These are phyloP conservation scores for Neopestalotiopsis clavispora DNA, from an alignment of 2,329 filamentous ascomycete species.

Conservation along the genomic window DNA sequence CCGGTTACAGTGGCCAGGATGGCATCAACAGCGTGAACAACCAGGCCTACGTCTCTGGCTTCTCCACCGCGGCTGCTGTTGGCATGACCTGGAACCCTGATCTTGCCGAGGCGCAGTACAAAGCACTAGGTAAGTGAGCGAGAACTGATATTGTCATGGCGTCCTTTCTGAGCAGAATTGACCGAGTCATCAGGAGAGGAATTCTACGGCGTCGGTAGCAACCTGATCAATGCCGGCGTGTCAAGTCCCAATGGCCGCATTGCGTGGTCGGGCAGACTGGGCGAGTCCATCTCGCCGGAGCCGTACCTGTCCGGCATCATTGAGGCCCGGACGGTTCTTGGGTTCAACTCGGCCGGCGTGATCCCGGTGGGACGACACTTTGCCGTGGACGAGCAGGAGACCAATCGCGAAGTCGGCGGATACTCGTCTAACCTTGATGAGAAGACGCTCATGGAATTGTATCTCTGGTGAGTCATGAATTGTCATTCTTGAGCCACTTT, in stretches of 20 bases:
- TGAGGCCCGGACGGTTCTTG: constrained; percentile 5
- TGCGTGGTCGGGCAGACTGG: background rate
- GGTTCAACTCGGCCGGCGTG: constrained; percentile 18
- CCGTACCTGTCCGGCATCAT: constrained; percentile 14
- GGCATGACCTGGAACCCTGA: constrained; percentile 26
- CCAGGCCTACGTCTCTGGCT: constrained; percentile 26
- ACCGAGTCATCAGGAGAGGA: background rate
- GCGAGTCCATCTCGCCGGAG: constrained; percentile 4
- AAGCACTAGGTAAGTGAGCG: constrained; percentile 19
- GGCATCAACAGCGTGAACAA: constrained; percentile 22
- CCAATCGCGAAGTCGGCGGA: constrained; percentile 17
- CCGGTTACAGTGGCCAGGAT: constrained; percentile 16
- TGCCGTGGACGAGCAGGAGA: constrained; percentile 23
- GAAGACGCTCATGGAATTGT: constrained; percentile 30
- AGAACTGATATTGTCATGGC: no score
- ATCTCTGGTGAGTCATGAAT: constrained; percentile 21
- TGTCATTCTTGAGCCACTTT: no score
- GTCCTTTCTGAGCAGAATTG: no score
- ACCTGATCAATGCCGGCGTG: constrained; percentile 22
- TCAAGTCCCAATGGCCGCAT: constrained; percentile 19
- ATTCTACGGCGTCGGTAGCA: constrained; percentile 14
- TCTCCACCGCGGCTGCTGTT: constrained; percentile 23
- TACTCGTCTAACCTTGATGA: constrained; percentile 27
- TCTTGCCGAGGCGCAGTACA: constrained; percentile 22
- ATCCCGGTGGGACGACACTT: constrained; percentile 15